Conservation (phyloP, 2,329 filamentous ascomycete genomes). For the Neopestalotiopsis rosae region DNA sequence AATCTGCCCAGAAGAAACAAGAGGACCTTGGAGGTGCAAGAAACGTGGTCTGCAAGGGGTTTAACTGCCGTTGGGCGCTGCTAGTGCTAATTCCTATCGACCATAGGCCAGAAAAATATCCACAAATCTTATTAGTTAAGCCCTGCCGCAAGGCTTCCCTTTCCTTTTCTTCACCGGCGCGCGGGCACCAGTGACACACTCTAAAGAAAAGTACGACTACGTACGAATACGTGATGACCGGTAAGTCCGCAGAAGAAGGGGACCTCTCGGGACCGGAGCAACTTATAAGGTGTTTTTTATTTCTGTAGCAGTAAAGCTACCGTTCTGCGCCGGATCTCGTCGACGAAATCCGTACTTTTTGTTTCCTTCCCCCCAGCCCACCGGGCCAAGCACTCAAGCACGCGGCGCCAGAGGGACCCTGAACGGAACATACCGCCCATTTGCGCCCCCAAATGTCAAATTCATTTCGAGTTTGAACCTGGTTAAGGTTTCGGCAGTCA, state of each 20-base stretch:
- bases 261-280: too few species aligned
- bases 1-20: too few species aligned
- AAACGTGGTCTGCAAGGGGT: slow-evolving; percentile 1
- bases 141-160: not conserved
- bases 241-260: too few species aligned
- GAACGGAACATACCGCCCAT: not conserved
- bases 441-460: not conserved
- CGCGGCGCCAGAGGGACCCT: not conserved
- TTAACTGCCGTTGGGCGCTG: slow-evolving; percentile 2
- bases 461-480: not conserved
- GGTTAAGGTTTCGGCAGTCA: not conserved
- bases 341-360: not conserved
- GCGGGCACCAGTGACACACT: not conserved
- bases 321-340: too few species aligned
- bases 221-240: not conserved
- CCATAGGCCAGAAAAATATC: not conserved
- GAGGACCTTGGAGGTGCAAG: not conserved
- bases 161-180: not conserved
- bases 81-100: not conserved
- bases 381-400: not conserved
- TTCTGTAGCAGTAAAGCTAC: too few species aligned
- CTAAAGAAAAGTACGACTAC: not conserved
- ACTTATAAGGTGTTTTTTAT: too few species aligned
- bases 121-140: not conserved
- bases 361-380: not conserved